Base-by-base conservation (phyloP, 139 green algal genomes). In the Penium margaritaceum region DNA sequence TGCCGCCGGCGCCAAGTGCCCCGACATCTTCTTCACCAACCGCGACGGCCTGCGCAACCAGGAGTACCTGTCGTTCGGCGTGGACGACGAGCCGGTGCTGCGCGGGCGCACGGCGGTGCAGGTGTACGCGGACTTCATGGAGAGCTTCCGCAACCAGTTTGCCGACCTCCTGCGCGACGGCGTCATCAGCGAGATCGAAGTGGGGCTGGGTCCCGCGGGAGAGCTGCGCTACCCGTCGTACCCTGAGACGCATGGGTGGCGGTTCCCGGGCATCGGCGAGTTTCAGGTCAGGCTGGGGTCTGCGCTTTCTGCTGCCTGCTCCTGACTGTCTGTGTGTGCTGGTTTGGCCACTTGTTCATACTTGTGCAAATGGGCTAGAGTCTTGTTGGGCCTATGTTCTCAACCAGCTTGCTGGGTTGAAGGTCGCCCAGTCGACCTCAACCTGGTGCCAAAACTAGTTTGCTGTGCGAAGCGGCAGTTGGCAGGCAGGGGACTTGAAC, bases 141-240 rank as follows among this genome's bases (percentile, higher is more conserved):
- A 83, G 27, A 87, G 85, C 0, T 98, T 98, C 79, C 80, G 83
- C 0, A 81, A 90, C 77, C 30, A 68, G 32, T 53, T 79, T 32
- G 24, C n/a, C 44, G 44, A 74, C 5, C 76, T 69, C 46, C 44
- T 83, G 17, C 70, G 44, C 24, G 37, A 27, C 29, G 60, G 72
- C 34, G 79, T 91, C 7, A 85, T 98, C 35, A 92, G 83, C 3
- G 94, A 98, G 72, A 87, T 98, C n/a, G 95, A 92, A 3, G 87
- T 98, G 1, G 94, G 94, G 1, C 79, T 96, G 61, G 94, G 94
- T 7, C 94, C 94, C 5, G 92, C 91, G 5, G 94, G 94, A 12
- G 94, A 98, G 88, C 87, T 97, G 72, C 86, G 94, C 29, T 98
- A 97, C 77, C 93, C 93, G 1, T 88, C 90, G 0, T 98, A 98